These are phyloP conservation scores for Glomus cerebriforme DNA, from an alignment of 192 early-diverging fungal species.

Conservation along the genomic window DNA sequence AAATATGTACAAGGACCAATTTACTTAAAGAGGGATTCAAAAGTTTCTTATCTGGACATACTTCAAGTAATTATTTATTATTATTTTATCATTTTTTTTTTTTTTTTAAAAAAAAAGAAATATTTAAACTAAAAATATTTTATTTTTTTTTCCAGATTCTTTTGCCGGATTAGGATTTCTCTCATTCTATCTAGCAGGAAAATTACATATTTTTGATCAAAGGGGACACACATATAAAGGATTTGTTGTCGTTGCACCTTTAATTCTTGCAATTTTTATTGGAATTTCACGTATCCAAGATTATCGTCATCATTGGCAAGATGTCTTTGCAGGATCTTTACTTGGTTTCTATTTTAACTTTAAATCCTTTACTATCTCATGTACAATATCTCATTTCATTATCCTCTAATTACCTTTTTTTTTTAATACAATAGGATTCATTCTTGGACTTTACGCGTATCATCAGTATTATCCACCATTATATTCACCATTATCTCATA, in stretches of 20 bases:
- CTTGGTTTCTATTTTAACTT: slow-evolving; percentile 43
- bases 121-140: neutral
- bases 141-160: slow-evolving; percentile 34
- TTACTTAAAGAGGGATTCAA: slow-evolving; percentile 76
- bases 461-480: slow-evolving; percentile 1
- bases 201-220: slow-evolving; percentile 70
- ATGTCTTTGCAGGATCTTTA: slow-evolving; percentile 64
- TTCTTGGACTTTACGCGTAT: neutral
- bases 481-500: neutral
- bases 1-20: slow-evolving; percentile 60
- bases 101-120: neutral
- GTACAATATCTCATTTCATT: too few relatives aligned
- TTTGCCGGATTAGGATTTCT: slow-evolving; percentile 77
- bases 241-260: slow-evolving; percentile 61
- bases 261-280: slow-evolving; percentile 59
- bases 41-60: slow-evolving; percentile 88
- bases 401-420: neutral
- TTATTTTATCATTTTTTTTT: neutral
- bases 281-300: slow-evolving; percentile 68
- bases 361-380: too few relatives aligned
- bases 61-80: slow-evolving; percentile 54
- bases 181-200: slow-evolving; percentile 70
- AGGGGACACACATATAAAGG: slow-evolving; percentile 70
- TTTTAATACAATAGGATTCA: neutral
- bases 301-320: slow-evolving; percentile 83